phyloP scores from a whole-genome alignment of 306 rosid genomes.

The Luffa aegyptiaca region DNA sequence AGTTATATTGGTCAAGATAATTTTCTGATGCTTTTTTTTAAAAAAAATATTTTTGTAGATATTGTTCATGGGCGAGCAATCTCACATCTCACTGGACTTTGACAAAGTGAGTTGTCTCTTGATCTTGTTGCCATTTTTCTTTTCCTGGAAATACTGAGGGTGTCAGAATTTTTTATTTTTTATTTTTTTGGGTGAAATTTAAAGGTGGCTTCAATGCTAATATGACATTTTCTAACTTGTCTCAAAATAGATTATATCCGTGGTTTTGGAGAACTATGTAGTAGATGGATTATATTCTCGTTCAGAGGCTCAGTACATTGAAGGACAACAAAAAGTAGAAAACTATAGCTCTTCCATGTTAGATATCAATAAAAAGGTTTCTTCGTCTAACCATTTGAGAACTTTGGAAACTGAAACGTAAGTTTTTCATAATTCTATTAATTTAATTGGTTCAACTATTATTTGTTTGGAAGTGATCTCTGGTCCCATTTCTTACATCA shows the following conservation, averaged over 20 bases:
- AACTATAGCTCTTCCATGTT: conserved; percentile 24
- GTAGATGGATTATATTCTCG: conserved; percentile 32
- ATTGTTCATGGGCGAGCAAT: conserved; percentile 88
- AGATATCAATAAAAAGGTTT: conserved; percentile 30
- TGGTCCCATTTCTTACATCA: conserved; percentile 7
- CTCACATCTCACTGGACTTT: conserved; percentile 79
- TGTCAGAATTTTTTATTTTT: conserved; percentile 2
- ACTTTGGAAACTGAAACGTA: conserved; percentile 46
- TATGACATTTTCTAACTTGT: conserved; percentile 7
- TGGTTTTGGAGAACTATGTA: conserved; percentile 69
- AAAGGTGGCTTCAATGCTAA: not conserved
- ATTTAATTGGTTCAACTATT: not conserved
- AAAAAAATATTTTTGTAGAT: conserved; percentile 33
- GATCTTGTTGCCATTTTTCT: conserved; percentile 9
- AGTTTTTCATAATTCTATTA: conserved; percentile 16
- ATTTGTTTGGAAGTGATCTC: conserved; percentile 11
- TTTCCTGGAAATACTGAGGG: conserved; percentile 10
- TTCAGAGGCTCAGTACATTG: conserved; percentile 34
- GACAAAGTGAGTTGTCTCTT: conserved; percentile 55
- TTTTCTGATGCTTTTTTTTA: conserved; percentile 15
- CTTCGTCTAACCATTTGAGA: conserved; percentile 22
- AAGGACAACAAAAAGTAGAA: conserved; percentile 31
- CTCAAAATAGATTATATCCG: conserved; percentile 58
- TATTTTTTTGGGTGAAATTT: not conserved
- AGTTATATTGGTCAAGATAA: not conserved